phyloP scores from a whole-genome alignment of 2,329 filamentous ascomycete species.

The Aspergillus nomiae region DNA sequence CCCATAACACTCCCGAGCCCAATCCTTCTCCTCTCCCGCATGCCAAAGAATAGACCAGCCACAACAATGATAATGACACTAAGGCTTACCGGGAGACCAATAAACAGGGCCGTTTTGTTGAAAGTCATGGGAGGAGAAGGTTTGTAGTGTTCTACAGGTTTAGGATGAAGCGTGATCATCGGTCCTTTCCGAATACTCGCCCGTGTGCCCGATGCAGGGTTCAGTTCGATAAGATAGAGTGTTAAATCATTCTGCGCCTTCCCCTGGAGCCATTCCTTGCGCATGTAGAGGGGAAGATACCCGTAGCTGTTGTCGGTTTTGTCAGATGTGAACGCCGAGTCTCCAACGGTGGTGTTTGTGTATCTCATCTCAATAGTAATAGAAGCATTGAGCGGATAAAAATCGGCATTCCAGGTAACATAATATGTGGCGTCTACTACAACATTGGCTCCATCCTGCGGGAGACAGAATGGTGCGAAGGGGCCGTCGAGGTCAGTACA shows the following conservation, averaged over 20 bases:
- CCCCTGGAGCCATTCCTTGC: conserved; percentile 43
- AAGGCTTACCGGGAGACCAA: conserved; percentile 46
- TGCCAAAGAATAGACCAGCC: conserved; percentile 43
- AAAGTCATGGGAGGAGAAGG: conserved; percentile 31
- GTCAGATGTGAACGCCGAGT: conserved; percentile 41
- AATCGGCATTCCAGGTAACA: conserved; percentile 41
- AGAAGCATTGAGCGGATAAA: conserved; percentile 33
- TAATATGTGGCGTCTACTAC: conserved; percentile 43
- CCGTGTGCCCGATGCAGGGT: conserved; percentile 27
- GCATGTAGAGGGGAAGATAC: conserved; percentile 41
- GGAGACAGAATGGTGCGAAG: conserved; percentile 37
- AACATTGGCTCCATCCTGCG: conserved; percentile 35
- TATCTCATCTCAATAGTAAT: conserved; percentile 38
- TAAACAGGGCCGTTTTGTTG: conserved; percentile 39
- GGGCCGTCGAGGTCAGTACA: conserved; percentile 29
- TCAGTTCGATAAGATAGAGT: conserved; percentile 37
- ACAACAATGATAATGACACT: conserved; percentile 39
- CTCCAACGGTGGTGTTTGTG: conserved; percentile 32
- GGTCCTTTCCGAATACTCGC: conserved; percentile 37
- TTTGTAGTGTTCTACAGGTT: conserved; percentile 36
- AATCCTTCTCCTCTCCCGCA: conserved; percentile 42
- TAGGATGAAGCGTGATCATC: conserved; percentile 36
- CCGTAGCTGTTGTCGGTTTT: conserved; percentile 40
- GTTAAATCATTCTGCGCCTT: conserved; percentile 41
- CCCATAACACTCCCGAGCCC: conserved; percentile 40